Conservation (phyloP, 140 eudicot genomes). For the Erigeron philadelphicus region DNA sequence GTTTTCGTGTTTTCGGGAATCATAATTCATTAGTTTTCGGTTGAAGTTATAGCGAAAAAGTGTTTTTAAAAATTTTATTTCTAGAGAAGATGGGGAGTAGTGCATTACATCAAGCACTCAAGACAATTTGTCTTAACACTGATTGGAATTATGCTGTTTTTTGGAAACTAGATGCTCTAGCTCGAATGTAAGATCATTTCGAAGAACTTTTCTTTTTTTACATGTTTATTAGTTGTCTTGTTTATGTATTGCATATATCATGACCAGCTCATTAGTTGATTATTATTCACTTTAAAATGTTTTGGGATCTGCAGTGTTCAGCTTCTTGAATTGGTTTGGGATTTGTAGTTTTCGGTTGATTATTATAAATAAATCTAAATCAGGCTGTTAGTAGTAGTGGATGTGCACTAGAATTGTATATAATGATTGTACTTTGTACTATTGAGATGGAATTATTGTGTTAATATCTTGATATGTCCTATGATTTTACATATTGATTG, state of each 20-base stretch:
- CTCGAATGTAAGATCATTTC: conserved; percentile 62
- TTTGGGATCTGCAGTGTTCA: conserved; percentile 15
- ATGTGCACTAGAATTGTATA: conserved; percentile 8
- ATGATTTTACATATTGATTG: background rate
- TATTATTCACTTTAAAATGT: too few relatives aligned
- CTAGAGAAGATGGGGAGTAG: conserved; percentile 65
- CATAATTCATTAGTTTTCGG: conserved; percentile 34
- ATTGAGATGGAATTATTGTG: conserved; percentile 4
- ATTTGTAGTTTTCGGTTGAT: too few relatives aligned
- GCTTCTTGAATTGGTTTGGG: background rate
- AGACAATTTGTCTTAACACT: conserved; percentile 36
- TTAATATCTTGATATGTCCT: background rate
- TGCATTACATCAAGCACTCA: conserved; percentile 54
- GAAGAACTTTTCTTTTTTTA: background rate
- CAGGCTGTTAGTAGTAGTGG: background rate
- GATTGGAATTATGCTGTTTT: conserved; percentile 41
- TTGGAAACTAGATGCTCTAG: conserved; percentile 45
- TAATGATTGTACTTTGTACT: conserved; percentile 12
- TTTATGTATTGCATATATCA: conserved; percentile 17
- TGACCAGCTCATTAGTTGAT: too few relatives aligned
- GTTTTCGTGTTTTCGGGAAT: background rate
- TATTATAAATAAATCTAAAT: background rate
- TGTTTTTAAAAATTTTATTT: conserved; percentile 22
- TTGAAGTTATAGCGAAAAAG: conserved; percentile 24
- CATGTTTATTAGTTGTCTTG: conserved; percentile 3